A percentile compares a stretch with the other conserved stretches of the same genome.
phyloP scores from a whole-genome alignment of 2,329 filamentous ascomycete genomes.

The Thielaviopsis populi region DNA sequence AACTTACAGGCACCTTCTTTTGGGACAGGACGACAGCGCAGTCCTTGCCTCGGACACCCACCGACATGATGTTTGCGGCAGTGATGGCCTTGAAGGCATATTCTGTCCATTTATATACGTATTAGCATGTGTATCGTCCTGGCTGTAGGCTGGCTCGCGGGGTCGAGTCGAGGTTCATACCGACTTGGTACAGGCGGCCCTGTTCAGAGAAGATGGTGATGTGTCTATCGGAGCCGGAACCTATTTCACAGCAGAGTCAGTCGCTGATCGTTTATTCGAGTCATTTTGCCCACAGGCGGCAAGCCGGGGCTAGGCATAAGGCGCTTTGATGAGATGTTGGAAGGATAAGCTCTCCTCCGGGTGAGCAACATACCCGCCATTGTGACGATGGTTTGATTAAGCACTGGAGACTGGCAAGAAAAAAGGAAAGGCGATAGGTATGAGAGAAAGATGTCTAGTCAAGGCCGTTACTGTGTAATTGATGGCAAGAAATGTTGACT shows the following conservation, averaged over 20 bases:
- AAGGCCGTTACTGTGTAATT: not conserved
- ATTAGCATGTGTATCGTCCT: not conserved
- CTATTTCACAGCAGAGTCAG: not conserved
- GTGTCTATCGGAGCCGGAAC: conserved; percentile 82
- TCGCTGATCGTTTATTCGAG: not conserved
- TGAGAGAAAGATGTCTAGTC: not conserved
- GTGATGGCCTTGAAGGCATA: conserved; percentile 99
- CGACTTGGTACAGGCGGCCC: conserved; percentile 97
- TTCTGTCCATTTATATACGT: conserved; percentile 41
- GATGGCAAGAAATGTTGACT: not conserved
- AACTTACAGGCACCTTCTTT: conserved; percentile 94
- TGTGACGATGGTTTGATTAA: conserved; percentile 7
- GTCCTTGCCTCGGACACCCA: conserved; percentile 90
- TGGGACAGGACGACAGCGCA: conserved; percentile 95
- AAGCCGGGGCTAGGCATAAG: not conserved
- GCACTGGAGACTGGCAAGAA: not conserved
- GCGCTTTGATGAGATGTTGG: not conserved
- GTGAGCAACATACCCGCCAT: conserved; percentile 15
- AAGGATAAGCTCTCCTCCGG: not conserved
- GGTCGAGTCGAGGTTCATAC: conserved; percentile 39
- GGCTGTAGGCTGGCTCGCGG: not conserved
- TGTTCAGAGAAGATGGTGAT: conserved; percentile 99
- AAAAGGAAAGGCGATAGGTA: conserved; percentile 2
- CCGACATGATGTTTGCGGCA: conserved; percentile 95
- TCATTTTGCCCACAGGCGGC: not conserved